phyloP scores from a whole-genome alignment of 257 asterid species.

The Vinca minor region DNA sequence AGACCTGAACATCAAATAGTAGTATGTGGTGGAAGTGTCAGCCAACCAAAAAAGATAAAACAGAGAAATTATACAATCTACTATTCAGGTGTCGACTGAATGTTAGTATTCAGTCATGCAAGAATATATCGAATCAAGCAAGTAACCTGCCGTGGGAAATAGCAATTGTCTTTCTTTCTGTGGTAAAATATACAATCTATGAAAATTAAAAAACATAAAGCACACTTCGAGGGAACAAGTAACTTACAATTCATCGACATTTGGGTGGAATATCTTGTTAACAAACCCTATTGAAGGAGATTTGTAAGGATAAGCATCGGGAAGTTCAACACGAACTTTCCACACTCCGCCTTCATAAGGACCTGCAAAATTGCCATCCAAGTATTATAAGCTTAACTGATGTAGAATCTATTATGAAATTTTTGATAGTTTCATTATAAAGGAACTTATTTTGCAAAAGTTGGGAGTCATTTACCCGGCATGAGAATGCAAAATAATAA shows the following conservation, averaged over 20 bases:
- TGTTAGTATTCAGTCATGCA: too few relatives aligned
- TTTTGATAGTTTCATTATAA: background rate
- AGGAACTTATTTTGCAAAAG: too few relatives aligned
- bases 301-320: constrained; percentile 93
- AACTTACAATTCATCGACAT: constrained; percentile 86
- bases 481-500: background rate
- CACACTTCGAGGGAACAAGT: background rate
- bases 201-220: background rate
- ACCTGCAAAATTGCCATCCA: constrained; percentile 31
- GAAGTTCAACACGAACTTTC: constrained; percentile 85
- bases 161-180: background rate
- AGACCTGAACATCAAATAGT: constrained; percentile 38
- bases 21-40: background rate
- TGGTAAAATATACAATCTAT: background rate
- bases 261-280: constrained; percentile 93
- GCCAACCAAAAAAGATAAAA: background rate
- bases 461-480: background rate
- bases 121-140: too few relatives aligned
- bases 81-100: too few relatives aligned
- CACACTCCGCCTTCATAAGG: constrained; percentile 88
- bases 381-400: background rate
- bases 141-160: too few relatives aligned
- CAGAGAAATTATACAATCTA: background rate
- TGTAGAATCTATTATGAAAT: background rate
- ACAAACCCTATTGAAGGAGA: constrained; percentile 88